phyloP scores from a whole-genome alignment of 139 green algal species.

The Mesotaenium endlicherianum region DNA sequence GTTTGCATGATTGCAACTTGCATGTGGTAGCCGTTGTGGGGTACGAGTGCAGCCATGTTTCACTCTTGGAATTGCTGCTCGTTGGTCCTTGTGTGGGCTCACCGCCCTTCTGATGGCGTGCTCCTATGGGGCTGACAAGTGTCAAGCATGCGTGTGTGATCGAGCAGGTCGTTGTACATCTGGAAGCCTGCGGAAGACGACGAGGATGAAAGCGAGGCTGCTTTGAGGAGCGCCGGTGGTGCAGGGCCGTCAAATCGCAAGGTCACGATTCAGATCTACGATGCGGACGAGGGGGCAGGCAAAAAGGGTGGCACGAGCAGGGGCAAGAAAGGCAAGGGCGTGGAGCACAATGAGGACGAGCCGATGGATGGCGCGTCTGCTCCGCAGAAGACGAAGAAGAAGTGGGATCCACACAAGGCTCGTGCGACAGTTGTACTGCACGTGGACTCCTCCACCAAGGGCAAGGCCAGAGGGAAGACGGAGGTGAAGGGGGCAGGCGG shows the following conservation, averaged over 20 bases:
- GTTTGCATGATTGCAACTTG: not conserved
- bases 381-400: constrained; percentile 13
- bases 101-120: no score
- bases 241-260: not conserved
- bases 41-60: no score
- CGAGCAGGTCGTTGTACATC: constrained; percentile 21
- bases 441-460: not conserved
- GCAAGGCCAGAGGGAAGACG: not conserved
- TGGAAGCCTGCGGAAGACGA: constrained; percentile 26
- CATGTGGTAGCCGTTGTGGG: not conserved
- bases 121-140: no score
- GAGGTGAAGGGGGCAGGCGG: not conserved
- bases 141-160: no score
- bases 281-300: constrained; percentile 2
- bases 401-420: not conserved
- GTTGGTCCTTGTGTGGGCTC: no score
- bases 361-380: no score
- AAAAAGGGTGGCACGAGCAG: constrained; percentile 4
- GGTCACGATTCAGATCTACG: not conserved
- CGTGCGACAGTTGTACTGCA: not conserved
- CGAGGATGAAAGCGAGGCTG: not conserved
- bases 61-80: not conserved
- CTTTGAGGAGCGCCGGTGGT: not conserved
- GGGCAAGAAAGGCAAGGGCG: not conserved
- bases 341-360: not conserved